Evolutionary conservation across 441 rosid species (phyloP).

Genomic region (Brassica hybrid): DNA sequence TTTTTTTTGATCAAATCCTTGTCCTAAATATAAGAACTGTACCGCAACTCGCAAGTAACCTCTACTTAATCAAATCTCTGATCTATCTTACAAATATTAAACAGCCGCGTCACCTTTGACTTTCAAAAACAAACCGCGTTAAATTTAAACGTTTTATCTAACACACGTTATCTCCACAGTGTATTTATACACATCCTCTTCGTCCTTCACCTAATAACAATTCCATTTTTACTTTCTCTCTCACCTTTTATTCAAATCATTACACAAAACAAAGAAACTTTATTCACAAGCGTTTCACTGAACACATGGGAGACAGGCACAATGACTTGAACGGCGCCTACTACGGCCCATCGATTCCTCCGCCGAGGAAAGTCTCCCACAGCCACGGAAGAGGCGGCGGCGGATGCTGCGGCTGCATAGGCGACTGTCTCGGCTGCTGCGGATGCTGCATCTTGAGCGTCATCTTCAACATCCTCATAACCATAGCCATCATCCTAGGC

Average conservation of each 20-base stretch:
- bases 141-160: slow-evolving; percentile 29
- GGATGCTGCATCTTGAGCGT: slow-evolving; percentile 60
- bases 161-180: slow-evolving; percentile 37
- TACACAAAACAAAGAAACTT: background rate
- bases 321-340: slow-evolving; percentile 58
- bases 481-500: slow-evolving; percentile 49
- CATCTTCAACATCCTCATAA: slow-evolving; percentile 51
- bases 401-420: slow-evolving; percentile 53
- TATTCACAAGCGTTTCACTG: slow-evolving; percentile 16
- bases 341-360: slow-evolving; percentile 67
- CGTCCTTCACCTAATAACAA: background rate
- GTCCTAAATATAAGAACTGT: background rate
- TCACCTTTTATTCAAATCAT: background rate
- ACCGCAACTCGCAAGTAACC: slow-evolving; percentile 24
- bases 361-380: slow-evolving; percentile 46
- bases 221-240: background rate
- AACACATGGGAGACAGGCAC: slow-evolving; percentile 39
- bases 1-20: background rate
- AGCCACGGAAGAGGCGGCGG: slow-evolving; percentile 61
- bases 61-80: slow-evolving; percentile 14
- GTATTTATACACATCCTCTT: background rate
- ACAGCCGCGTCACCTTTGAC: slow-evolving; percentile 37
- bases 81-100: background rate
- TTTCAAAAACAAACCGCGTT: slow-evolving; percentile 41
- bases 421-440: slow-evolving; percentile 43